Conservation (phyloP, 257 asterid species). For the Paraleonurus japonicus region DNA sequence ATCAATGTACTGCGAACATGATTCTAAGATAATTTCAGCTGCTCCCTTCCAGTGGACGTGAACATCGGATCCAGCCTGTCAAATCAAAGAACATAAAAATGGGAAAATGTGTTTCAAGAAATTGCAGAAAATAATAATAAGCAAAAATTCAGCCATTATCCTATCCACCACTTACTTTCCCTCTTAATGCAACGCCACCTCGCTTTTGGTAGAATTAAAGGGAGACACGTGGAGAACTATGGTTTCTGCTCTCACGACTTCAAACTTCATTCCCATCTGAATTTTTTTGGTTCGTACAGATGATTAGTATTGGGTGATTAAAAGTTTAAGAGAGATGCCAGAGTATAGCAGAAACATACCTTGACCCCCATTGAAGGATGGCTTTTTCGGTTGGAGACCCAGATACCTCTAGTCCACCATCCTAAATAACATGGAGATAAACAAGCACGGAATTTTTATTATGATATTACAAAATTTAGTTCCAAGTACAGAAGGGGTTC, state of each 20-base stretch:
- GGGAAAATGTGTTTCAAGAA: not conserved
- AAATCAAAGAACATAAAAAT: slow-evolving; percentile 20
- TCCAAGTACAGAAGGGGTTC: not conserved
- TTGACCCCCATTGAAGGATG: slow-evolving; percentile 92
- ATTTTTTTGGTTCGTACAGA: slow-evolving; percentile 17
- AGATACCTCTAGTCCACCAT: slow-evolving; percentile 73
- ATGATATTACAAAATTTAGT: slow-evolving; percentile 7
- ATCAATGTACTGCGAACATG: slow-evolving; percentile 62
- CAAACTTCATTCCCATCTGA: slow-evolving; percentile 93
- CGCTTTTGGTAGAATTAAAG: slow-evolving; percentile 91
- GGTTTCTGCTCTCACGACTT: slow-evolving; percentile 69
- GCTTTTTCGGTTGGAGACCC: slow-evolving; percentile 99
- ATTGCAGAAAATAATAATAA: not conserved
- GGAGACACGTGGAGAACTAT: slow-evolving; percentile 85
- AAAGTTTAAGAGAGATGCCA: slow-evolving; percentile 5
- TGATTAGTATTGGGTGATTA: slow-evolving; percentile 22
- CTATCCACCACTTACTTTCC: slow-evolving; percentile 45
- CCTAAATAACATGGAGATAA: slow-evolving; percentile 36
- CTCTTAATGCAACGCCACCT: slow-evolving; percentile 86
- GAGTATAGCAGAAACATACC: slow-evolving; percentile 42
- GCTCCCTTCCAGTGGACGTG: slow-evolving; percentile 99
- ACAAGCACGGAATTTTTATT: slow-evolving; percentile 10
- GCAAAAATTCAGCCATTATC: not conserved
- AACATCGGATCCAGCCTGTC: slow-evolving; percentile 70
- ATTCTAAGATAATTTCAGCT: slow-evolving; percentile 80